Percentiles rank a stretch among this genome's conserved stretches.
Conservation (phyloP, 768 basidiomycete species). For the Lepiota venenata region DNA sequence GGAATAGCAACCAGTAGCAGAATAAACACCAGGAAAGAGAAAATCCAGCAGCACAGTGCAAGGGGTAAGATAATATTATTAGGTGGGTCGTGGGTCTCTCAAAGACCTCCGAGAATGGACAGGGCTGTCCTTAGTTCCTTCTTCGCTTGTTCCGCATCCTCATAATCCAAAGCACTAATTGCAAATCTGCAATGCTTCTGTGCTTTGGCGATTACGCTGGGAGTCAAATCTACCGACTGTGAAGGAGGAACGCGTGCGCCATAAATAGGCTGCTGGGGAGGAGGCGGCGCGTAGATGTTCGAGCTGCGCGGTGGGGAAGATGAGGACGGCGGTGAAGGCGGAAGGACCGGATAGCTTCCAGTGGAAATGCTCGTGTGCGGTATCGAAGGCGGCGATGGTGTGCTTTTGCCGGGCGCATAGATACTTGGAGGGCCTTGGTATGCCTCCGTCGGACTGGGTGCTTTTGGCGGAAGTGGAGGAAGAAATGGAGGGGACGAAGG, state of each 20-base stretch:
- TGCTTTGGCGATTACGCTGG: slow-evolving; percentile 61
- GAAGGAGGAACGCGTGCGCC: slow-evolving; percentile 16
- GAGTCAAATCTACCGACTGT: slow-evolving; percentile 47
- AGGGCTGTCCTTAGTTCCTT: slow-evolving; percentile 81
- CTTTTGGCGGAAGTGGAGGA: slow-evolving; percentile 17
- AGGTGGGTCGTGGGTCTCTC: neutral
- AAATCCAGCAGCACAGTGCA: neutral
- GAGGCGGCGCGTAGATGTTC: slow-evolving; percentile 1
- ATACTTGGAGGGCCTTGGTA: slow-evolving; percentile 13
- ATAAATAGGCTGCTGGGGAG: neutral
- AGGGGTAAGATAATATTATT: neutral
- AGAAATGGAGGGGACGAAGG: slow-evolving; percentile 21
- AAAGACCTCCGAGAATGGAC: slow-evolving; percentile 49
- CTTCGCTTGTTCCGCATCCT: slow-evolving; percentile 84
- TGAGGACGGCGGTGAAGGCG: slow-evolving; percentile 16
- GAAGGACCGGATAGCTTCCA: slow-evolving; percentile 10
- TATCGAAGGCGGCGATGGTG: slow-evolving; percentile 12
- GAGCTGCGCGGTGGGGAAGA: neutral
- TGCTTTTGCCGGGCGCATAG: slow-evolving; percentile 10
- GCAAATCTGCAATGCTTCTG: slow-evolving; percentile 95
- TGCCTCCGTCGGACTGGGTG: slow-evolving; percentile 19
- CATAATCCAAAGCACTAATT: slow-evolving; percentile 93
- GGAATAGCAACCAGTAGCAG: no score
- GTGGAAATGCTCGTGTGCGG: neutral
- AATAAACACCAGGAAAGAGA: neutral